Conservation (phyloP, 495 filamentous ascomycete genomes). For the Ramalina intermedia region DNA sequence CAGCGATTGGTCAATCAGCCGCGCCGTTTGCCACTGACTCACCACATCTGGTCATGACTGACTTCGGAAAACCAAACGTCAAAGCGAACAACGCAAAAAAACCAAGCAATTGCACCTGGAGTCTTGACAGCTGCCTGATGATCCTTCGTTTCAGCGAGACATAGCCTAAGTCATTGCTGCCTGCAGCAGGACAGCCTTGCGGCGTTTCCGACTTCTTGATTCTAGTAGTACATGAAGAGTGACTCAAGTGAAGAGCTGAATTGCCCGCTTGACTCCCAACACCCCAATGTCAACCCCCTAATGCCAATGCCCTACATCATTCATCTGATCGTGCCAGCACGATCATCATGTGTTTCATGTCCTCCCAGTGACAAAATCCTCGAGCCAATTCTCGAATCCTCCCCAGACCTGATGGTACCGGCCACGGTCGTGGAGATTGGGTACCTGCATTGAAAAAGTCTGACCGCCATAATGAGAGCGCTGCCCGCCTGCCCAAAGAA, state of each 20-base stretch:
- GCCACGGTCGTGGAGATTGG: not conserved
- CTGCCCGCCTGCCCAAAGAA: conserved; percentile 1
- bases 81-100: too few relatives aligned
- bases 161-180: conserved; percentile 9
- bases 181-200: conserved; percentile 9
- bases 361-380: not conserved
- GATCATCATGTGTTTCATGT: not conserved
- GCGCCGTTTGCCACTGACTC: too few relatives aligned
- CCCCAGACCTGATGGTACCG: not conserved
- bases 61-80: too few relatives aligned
- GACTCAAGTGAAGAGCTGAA: conserved; percentile 6
- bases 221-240: conserved; percentile 6
- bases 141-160: not conserved
- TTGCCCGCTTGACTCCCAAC: not conserved
- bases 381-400: not conserved
- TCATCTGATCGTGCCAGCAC: conserved; percentile 2
- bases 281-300: not conserved
- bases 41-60: too few relatives aligned
- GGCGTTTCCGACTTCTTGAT: not conserved
- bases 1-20: too few relatives aligned
- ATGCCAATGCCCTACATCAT: not conserved
- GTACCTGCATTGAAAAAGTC: too few relatives aligned
- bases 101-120: not conserved
- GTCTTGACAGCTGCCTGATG: not conserved
- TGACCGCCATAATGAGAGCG: not conserved